Conservation (phyloP, 805 yeast genomes). For the Kodamaea restingae region DNA sequence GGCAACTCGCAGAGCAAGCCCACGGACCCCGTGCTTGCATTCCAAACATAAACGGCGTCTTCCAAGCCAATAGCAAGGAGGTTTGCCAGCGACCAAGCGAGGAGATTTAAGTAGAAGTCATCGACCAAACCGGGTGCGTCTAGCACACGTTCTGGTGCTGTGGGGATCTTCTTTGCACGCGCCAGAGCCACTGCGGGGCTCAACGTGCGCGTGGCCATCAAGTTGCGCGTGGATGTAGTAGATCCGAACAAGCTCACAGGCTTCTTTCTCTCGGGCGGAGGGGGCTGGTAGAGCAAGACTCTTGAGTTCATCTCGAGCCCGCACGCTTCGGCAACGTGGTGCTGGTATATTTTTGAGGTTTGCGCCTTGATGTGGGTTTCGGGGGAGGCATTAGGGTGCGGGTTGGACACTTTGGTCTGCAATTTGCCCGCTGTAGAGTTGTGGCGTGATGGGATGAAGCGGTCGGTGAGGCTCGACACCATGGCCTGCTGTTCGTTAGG, state of each 20-base stretch:
- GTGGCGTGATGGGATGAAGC: constrained; percentile 43
- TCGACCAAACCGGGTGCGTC: constrained; percentile 96
- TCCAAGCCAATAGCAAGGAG: constrained; percentile 85
- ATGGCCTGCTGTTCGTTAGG: constrained; percentile 9
- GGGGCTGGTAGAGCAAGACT: constrained; percentile 81
- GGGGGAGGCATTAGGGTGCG: constrained; percentile 48
- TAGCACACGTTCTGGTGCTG: constrained; percentile 86
- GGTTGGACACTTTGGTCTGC: constrained; percentile 27
- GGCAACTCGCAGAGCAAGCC: constrained; percentile 56
- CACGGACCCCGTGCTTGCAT: constrained; percentile 79
- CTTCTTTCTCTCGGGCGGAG: constrained; percentile 62
- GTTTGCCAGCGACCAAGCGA: constrained; percentile 85
- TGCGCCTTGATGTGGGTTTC: constrained; percentile 53
- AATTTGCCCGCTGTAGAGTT: constrained; percentile 39
- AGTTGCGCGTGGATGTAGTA: constrained; percentile 11
- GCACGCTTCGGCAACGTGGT: constrained; percentile 90
- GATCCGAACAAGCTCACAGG: constrained; percentile 31
- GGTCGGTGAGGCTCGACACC: constrained; percentile 21
- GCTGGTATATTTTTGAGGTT: constrained; percentile 57
- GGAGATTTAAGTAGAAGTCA: constrained; percentile 82
- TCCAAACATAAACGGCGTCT: constrained; percentile 84
- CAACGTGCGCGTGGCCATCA: constrained; percentile 21
- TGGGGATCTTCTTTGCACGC: constrained; percentile 71
- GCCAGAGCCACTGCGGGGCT: constrained; percentile 55
- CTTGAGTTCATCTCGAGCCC: constrained; percentile 81